phyloP scores from a whole-genome alignment of 2,329 filamentous ascomycete genomes.

The Fusarium sp. region DNA sequence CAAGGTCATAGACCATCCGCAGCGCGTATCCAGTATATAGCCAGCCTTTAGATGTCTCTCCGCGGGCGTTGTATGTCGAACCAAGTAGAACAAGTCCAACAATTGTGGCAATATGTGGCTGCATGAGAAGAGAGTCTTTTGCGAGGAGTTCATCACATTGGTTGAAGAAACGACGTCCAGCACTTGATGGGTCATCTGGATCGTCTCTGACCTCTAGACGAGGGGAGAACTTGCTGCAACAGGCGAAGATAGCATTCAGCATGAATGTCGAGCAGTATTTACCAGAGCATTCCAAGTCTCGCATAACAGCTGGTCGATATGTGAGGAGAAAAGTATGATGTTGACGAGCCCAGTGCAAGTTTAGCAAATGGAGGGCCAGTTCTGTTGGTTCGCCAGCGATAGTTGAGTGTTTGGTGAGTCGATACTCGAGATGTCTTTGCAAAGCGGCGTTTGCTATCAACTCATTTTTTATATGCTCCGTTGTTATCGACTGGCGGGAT shows the following conservation, averaged over 20 bases:
- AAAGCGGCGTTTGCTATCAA: conserved; percentile 15
- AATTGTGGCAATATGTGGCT: conserved; percentile 5
- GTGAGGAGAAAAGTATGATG: conserved; percentile 17
- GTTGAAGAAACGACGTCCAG: not conserved
- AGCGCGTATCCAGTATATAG: conserved; percentile 1
- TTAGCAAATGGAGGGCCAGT: conserved; percentile 6
- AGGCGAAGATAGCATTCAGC: conserved; percentile 18
- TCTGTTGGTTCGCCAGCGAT: conserved; percentile 3
- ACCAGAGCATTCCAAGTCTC: conserved; percentile 1
- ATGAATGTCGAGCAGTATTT: conserved; percentile 7
- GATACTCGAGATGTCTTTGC: not conserved
- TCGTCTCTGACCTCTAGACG: not conserved
- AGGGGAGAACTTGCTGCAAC: conserved; percentile 10
- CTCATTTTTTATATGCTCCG: not conserved
- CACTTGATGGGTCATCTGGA: not conserved
- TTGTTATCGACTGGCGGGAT: not conserved
- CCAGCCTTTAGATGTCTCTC: conserved; percentile 19
- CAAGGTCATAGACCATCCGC: conserved; percentile 16
- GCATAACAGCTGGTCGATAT: conserved; percentile 9
- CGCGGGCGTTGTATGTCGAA: conserved; percentile 11
- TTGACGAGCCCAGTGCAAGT: conserved; percentile 22
- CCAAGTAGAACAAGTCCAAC: conserved; percentile 4
- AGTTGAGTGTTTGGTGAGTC: not conserved
- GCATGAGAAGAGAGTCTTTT: not conserved
- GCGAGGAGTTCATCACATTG: conserved; percentile 8